phyloP scores from a whole-genome alignment of 2,329 filamentous ascomycete species.

The Rhytidhysteron rufulum region DNA sequence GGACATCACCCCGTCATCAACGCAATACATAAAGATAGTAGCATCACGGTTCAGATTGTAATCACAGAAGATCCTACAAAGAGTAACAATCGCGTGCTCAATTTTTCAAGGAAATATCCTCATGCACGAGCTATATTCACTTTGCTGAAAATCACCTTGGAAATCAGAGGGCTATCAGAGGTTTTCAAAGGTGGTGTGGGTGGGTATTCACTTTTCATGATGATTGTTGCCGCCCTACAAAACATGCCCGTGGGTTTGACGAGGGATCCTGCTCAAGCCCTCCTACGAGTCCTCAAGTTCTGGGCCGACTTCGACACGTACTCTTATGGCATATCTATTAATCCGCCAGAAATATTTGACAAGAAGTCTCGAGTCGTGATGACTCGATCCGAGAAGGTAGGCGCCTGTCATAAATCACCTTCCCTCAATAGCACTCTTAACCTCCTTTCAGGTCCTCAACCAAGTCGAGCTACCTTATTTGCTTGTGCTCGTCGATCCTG shows the following conservation, averaged over 20 bases:
- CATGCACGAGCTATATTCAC: slow-evolving; percentile 48
- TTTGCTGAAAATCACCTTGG: slow-evolving; percentile 48
- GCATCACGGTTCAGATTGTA: slow-evolving; percentile 52
- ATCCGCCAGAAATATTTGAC: slow-evolving; percentile 44
- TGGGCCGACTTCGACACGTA: slow-evolving; percentile 47
- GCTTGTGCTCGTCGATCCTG: too few relatives aligned
- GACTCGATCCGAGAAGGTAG: slow-evolving; percentile 9
- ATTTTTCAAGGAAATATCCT: slow-evolving; percentile 49
- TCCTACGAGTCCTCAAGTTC: slow-evolving; percentile 49
- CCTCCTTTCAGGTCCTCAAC: too few relatives aligned
- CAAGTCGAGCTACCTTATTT: too few relatives aligned
- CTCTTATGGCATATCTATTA: slow-evolving; percentile 47
- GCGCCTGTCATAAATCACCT: too few relatives aligned
- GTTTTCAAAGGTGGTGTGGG: slow-evolving; percentile 48
- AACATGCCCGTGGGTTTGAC: slow-evolving; percentile 33
- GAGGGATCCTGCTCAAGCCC: slow-evolving; percentile 37
- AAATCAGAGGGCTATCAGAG: slow-evolving; percentile 48
- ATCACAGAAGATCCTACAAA: slow-evolving; percentile 38
- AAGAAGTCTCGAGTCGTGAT: slow-evolving; percentile 26
- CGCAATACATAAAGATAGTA: slow-evolving; percentile 44
- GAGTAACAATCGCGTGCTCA: slow-evolving; percentile 41
- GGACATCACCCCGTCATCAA: slow-evolving; percentile 16
- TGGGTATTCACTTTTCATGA: slow-evolving; percentile 54
- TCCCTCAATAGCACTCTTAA: too few relatives aligned
- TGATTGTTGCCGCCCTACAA: slow-evolving; percentile 53